Conservation (phyloP, 805 yeast genomes). For the Metschnikowia gelsemii region DNA sequence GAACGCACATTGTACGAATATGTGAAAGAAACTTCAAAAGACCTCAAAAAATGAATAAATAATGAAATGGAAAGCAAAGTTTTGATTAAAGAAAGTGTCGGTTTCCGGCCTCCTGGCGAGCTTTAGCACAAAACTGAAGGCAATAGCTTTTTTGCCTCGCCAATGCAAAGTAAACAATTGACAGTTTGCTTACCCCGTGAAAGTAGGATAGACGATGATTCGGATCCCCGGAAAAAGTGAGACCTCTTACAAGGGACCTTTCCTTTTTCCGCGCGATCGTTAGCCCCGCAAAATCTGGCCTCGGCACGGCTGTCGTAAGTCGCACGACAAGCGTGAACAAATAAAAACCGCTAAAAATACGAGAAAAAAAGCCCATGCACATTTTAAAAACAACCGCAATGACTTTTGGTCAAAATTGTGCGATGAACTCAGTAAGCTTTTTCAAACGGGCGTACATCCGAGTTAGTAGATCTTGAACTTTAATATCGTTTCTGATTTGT, state of each 20-base stretch:
- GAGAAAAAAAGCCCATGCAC: too few relatives aligned
- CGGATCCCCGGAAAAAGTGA: slow-evolving; percentile 5
- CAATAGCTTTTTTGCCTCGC: background rate
- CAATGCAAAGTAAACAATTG: background rate
- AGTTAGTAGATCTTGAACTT: too few relatives aligned
- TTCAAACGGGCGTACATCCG: too few relatives aligned
- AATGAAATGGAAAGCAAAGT: background rate
- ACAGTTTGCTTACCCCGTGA: background rate
- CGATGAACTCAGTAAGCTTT: too few relatives aligned
- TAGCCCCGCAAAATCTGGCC: slow-evolving; percentile 9
- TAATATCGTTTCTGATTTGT: too few relatives aligned
- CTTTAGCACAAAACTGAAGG: background rate
- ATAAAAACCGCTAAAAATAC: too few relatives aligned
- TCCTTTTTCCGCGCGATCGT: slow-evolving; percentile 5
- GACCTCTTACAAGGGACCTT: background rate
- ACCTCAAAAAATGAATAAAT: background rate
- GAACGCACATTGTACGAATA: slow-evolving; percentile 5
- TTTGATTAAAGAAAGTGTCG: background rate
- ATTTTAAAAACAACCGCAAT: too few relatives aligned
- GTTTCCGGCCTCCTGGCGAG: background rate
- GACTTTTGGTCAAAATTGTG: too few relatives aligned
- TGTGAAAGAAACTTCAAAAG: background rate
- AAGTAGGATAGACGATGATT: slow-evolving; percentile 1
- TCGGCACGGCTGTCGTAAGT: slow-evolving; percentile 2
- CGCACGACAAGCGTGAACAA: background rate